Evolutionary conservation across 2,329 filamentous ascomycete genomes (phyloP).

Genomic region (Diaporthe caulivora): DNA sequence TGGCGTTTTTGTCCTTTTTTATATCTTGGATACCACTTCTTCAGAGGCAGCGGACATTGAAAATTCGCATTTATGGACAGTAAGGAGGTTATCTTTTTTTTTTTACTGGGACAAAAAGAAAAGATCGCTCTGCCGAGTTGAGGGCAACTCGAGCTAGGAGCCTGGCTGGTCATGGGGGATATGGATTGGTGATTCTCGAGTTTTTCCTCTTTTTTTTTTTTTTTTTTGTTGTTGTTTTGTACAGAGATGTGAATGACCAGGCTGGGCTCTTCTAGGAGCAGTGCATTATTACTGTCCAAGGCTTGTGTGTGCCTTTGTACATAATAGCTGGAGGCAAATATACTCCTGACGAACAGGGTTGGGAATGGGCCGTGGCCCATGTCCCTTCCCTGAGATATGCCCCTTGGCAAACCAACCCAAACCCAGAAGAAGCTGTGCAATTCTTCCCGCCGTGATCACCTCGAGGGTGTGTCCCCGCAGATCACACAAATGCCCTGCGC

Average conservation of each 20-base stretch:
- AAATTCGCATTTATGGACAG: conserved; percentile 37
- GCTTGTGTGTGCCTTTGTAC: conserved; percentile 30
- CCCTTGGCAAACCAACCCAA: conserved; percentile 29
- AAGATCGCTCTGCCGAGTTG: conserved; percentile 28
- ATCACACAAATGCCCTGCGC: conserved; percentile 6
- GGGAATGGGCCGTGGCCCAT: conserved; percentile 18
- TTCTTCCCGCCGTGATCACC: background rate
- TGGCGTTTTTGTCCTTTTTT: conserved; percentile 37
- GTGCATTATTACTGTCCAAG: conserved; percentile 21
- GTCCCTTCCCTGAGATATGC: background rate
- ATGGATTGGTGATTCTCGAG: background rate
- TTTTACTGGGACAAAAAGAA: conserved; percentile 3
- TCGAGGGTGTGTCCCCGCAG: background rate
- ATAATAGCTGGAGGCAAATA: conserved; percentile 37
- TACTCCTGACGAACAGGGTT: conserved; percentile 31
- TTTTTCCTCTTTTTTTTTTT: background rate
- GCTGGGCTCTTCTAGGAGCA: conserved; percentile 22
- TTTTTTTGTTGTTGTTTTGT: background rate
- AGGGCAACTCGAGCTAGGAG: conserved; percentile 16
- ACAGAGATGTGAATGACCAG: background rate
- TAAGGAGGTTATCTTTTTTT: background rate
- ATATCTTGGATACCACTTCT: conserved; percentile 41
- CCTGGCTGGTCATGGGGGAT: conserved; percentile 29
- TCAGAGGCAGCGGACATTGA: conserved; percentile 35
- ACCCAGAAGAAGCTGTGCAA: background rate